These are phyloP conservation scores for Piper betle DNA, from an alignment of 164 flowering plant genomes.

Conservation along the genomic window DNA sequence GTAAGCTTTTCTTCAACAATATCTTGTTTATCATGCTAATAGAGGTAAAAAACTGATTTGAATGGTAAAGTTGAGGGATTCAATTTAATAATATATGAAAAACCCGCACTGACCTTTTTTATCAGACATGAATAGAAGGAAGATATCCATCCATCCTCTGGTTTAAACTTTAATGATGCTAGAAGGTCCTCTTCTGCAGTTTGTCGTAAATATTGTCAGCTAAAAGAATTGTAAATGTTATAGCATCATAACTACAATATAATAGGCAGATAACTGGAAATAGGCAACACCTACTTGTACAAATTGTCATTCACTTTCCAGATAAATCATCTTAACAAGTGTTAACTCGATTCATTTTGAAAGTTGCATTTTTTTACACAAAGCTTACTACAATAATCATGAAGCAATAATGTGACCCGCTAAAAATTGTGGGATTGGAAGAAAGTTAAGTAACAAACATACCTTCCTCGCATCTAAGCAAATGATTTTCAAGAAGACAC, in stretches of 20 bases:
- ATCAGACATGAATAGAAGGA: slow-evolving; percentile 84
- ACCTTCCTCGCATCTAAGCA: slow-evolving; percentile 96
- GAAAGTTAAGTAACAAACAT: neutral
- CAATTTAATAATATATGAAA: neutral
- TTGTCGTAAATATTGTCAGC: neutral
- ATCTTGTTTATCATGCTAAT: slow-evolving; percentile 73
- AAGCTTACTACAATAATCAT: neutral
- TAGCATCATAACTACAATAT: neutral
- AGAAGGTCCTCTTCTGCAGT: slow-evolving; percentile 61
- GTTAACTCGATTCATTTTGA: no score
- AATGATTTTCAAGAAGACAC: slow-evolving; percentile 80
- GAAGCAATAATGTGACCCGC: neutral
- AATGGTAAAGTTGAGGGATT: neutral
- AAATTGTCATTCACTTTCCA: no score
- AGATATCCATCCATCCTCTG: slow-evolving; percentile 85
- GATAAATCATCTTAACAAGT: neutral
- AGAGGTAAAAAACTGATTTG: neutral
- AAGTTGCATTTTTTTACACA: neutral
- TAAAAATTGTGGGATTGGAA: neutral
- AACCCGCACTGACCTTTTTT: slow-evolving; percentile 46
- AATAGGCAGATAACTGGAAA: neutral
- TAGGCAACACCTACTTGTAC: neutral
- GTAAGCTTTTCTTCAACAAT: slow-evolving; percentile 71
- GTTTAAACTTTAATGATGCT: slow-evolving; percentile 64
- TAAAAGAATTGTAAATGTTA: neutral